Conservation (phyloP, 495 filamentous ascomycete species). For the Penicillium turbatum region DNA sequence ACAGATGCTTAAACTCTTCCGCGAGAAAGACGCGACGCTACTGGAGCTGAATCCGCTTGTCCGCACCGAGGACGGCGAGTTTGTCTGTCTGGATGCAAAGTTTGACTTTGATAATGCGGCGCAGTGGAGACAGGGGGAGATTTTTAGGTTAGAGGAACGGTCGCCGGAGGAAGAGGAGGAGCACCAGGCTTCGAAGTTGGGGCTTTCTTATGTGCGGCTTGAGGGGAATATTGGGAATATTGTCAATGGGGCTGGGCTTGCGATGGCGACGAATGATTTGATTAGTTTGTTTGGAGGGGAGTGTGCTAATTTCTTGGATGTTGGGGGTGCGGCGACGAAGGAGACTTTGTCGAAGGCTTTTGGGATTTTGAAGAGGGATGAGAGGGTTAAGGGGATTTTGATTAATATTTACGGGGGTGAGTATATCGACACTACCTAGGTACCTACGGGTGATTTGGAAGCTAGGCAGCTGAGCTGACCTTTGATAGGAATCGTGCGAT, state of each 20-base stretch:
- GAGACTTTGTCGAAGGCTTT: slow-evolving; percentile 28
- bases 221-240: slow-evolving; percentile 34
- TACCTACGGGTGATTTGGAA: no score
- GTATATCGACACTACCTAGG: slow-evolving; percentile 6
- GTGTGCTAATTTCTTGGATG: slow-evolving; percentile 34
- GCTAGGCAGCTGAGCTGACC: not conserved
- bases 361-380: slow-evolving; percentile 23
- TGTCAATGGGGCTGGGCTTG: slow-evolving; percentile 34
- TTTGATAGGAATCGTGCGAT: slow-evolving; percentile 30
- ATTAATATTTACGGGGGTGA: slow-evolving; percentile 36
- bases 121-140: slow-evolving; percentile 19
- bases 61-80: slow-evolving; percentile 20
- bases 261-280: slow-evolving; percentile 38
- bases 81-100: slow-evolving; percentile 31
- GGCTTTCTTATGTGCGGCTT: slow-evolving; percentile 29
- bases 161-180: slow-evolving; percentile 15
- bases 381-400: slow-evolving; percentile 22
- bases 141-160: slow-evolving; percentile 24
- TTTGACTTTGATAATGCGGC: slow-evolving; percentile 30
- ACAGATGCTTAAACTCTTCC: slow-evolving; percentile 27
- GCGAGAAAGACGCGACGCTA: slow-evolving; percentile 32
- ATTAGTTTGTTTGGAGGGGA: slow-evolving; percentile 25
- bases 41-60: slow-evolving; percentile 36
- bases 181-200: slow-evolving; percentile 20
- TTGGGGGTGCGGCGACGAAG: slow-evolving; percentile 28